Percentiles rank a stretch among this genome's conserved stretches.
Evolutionary conservation across 805 yeast species (phyloP).

Genomic region (Pichia kluyveri): DNA sequence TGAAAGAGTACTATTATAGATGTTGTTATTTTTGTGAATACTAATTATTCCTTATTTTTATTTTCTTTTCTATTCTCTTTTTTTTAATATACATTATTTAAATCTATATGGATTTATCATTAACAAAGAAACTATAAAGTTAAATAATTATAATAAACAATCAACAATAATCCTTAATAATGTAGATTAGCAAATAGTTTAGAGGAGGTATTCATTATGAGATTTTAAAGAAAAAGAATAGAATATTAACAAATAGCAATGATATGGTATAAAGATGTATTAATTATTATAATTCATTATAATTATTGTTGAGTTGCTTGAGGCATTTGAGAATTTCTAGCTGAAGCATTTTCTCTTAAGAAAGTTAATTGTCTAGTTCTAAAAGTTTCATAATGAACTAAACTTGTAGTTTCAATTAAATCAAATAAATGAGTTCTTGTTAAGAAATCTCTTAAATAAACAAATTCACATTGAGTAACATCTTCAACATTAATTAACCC

Average conservation of each 20-base stretch:
- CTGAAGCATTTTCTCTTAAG: slow-evolving; percentile 79
- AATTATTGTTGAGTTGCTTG: slow-evolving; percentile 5
- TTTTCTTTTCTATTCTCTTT: too few species aligned
- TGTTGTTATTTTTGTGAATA: too few species aligned
- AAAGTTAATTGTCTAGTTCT: slow-evolving; percentile 91
- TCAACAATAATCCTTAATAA: background rate
- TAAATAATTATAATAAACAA: too few species aligned
- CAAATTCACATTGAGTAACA: slow-evolving; percentile 91
- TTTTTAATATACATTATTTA: background rate
- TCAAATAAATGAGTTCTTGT: slow-evolving; percentile 95
- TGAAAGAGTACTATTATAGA: too few species aligned
- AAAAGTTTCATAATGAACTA: slow-evolving; percentile 84
- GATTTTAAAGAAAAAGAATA: background rate
- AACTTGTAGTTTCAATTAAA: slow-evolving; percentile 84
- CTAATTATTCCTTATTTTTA: background rate
- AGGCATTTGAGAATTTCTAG: slow-evolving; percentile 26
- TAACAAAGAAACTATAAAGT: too few species aligned
- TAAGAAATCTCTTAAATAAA: slow-evolving; percentile 85
- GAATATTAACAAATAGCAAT: background rate
- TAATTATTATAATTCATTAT: too few species aligned
- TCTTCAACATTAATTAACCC: slow-evolving; percentile 91
- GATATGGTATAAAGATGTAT: background rate
- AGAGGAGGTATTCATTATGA: too few species aligned
- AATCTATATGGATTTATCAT: too few species aligned
- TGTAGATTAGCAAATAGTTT: too few species aligned